A percentile compares a stretch with the other conserved stretches of the same genome.
Evolutionary conservation across 176 grass and related monocot genomes (phyloP).

Genomic region (Zizania latifolia): DNA sequence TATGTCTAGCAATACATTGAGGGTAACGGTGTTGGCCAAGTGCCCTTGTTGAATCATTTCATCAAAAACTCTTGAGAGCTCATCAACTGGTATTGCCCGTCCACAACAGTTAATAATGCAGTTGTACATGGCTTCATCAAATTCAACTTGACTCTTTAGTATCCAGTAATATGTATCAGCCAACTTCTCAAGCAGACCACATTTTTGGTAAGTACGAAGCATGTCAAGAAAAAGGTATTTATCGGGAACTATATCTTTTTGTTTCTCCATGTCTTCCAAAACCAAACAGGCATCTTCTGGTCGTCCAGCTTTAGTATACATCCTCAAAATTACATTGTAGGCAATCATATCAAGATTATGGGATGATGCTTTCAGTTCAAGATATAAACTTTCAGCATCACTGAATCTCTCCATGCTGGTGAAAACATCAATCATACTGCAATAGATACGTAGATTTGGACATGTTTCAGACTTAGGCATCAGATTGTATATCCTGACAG

Average conservation of each 20-base stretch:
- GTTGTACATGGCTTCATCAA: slow-evolving; percentile 91
- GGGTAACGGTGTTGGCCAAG: slow-evolving; percentile 55
- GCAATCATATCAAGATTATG: slow-evolving; percentile 73
- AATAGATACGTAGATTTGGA: slow-evolving; percentile 67
- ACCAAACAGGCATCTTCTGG: slow-evolving; percentile 61
- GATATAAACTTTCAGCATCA: slow-evolving; percentile 65
- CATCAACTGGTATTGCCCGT: slow-evolving; percentile 65
- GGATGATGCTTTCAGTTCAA: slow-evolving; percentile 49
- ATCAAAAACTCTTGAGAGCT: slow-evolving; percentile 80
- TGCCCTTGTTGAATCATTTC: slow-evolving; percentile 69
- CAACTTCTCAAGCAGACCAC: slow-evolving; percentile 62
- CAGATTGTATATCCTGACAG: slow-evolving; percentile 58
- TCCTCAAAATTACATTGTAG: slow-evolving; percentile 75
- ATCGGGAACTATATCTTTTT: slow-evolving; percentile 82
- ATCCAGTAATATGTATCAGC: slow-evolving; percentile 82
- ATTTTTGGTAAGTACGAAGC: slow-evolving; percentile 76
- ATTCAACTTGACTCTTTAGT: slow-evolving; percentile 47
- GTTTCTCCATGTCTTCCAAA: slow-evolving; percentile 75
- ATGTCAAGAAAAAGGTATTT: slow-evolving; percentile 85
- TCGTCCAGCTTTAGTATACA: slow-evolving; percentile 67
- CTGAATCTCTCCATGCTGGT: slow-evolving; percentile 56
- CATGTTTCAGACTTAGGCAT: slow-evolving; percentile 45
- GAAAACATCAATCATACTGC: slow-evolving; percentile 87
- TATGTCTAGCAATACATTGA: slow-evolving; percentile 89
- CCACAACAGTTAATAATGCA: slow-evolving; percentile 96